Percentiles rank a stretch among this genome's conserved stretches.
Conservation (phyloP, 169 alveolate species). For the Cryptosporidium sp. region DNA sequence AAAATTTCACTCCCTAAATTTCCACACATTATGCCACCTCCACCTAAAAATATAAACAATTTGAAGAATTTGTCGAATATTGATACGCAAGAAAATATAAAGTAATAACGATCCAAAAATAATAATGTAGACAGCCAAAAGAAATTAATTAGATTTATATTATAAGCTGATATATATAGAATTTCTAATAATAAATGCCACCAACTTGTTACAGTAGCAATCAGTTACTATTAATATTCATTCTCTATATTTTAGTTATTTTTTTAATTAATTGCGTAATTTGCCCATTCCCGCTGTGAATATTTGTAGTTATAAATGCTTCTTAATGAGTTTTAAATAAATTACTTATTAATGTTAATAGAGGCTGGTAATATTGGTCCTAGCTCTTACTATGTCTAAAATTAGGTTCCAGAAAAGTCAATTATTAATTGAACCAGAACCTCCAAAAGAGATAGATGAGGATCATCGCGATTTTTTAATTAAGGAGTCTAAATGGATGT, state of each 20-base stretch:
- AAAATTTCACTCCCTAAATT: slow-evolving; percentile 20
- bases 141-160: neutral
- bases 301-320: neutral
- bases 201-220: neutral
- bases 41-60: slow-evolving; percentile 1
- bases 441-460: slow-evolving; percentile 56
- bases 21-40: slow-evolving; percentile 46
- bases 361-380: neutral
- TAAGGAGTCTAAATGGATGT: slow-evolving; percentile 73
- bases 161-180: neutral
- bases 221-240: neutral
- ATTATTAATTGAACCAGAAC: slow-evolving; percentile 14
- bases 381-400: slow-evolving; percentile 17
- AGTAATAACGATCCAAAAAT: neutral
- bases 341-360: neutral
- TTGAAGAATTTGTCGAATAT: neutral
- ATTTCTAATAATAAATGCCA: neutral
- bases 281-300: slow-evolving; percentile 1
- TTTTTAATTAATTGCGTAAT: neutral
- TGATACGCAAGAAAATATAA: neutral
- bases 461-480: slow-evolving; percentile 67
- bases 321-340: neutral
- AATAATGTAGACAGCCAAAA: too few relatives aligned
- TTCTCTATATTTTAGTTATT: neutral
- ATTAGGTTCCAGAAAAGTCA: slow-evolving; percentile 26